Percentiles rank a stretch among this genome's conserved stretches.
These are phyloP conservation scores for Ogataea allantospora DNA, from an alignment of 805 yeast genomes.

Conservation along the genomic window DNA sequence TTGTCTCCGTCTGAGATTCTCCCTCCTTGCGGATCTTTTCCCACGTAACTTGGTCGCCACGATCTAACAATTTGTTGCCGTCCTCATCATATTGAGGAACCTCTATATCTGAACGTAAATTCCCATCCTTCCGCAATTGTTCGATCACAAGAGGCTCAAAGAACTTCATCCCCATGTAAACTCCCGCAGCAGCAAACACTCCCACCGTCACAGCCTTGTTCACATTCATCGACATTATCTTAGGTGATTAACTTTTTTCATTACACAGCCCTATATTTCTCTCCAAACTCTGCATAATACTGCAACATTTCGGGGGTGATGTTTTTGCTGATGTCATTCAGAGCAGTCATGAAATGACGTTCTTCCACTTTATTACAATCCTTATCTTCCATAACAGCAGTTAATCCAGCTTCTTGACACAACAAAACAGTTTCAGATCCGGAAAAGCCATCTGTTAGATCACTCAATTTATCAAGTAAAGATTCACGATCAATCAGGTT, in stretches of 20 bases:
- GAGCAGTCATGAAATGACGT: constrained; percentile 63
- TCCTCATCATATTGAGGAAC: constrained; percentile 53
- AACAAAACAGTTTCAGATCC: constrained; percentile 93
- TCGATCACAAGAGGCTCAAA: constrained; percentile 75
- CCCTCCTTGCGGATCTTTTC: constrained; percentile 39
- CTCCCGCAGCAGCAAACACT: constrained; percentile 37
- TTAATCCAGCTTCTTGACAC: constrained; percentile 93
- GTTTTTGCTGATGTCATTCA: constrained; percentile 66
- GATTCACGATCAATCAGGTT: constrained; percentile 44
- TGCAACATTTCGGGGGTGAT: constrained; percentile 83
- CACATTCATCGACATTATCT: constrained; percentile 12
- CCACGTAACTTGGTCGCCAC: constrained; percentile 46
- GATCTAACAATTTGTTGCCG: constrained; percentile 33
- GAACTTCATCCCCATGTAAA: constrained; percentile 58
- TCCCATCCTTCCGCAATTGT: constrained; percentile 62
- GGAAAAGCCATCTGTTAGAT: constrained; percentile 81
- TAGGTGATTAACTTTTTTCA: constrained; percentile 4
- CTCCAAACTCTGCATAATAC: constrained; percentile 62
- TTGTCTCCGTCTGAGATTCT: constrained; percentile 19
- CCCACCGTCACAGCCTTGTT: constrained; percentile 26
- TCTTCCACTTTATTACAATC: constrained; percentile 52
- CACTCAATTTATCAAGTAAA: constrained; percentile 51
- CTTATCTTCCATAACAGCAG: constrained; percentile 83
- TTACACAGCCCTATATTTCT: constrained; percentile 27
- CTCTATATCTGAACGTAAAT: constrained; percentile 56